These are phyloP conservation scores for Rhynchosporium secalis DNA, from an alignment of 2,329 filamentous ascomycete species.

Conservation along the genomic window DNA sequence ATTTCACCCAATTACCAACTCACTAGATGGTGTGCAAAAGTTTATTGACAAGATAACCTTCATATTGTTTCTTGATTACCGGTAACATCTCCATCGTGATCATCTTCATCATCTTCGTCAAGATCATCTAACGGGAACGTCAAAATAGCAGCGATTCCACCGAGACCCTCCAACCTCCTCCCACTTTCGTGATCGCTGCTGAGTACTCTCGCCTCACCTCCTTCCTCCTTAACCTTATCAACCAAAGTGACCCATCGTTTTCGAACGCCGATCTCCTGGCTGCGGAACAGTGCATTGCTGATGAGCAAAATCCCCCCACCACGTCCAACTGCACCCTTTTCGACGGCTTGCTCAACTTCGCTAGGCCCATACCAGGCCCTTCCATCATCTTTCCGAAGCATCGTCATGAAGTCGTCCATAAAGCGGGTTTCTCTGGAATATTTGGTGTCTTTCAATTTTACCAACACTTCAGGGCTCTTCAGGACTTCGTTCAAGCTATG, in stretches of 20 bases:
- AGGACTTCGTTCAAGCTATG: slow-evolving; percentile 88
- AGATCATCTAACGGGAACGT: slow-evolving; percentile 85
- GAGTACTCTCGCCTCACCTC: slow-evolving; percentile 84
- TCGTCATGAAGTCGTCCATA: slow-evolving; percentile 80
- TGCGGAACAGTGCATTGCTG: slow-evolving; percentile 84
- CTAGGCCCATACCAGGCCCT: slow-evolving; percentile 86
- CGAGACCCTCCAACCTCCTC: slow-evolving; percentile 76
- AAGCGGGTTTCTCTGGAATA: slow-evolving; percentile 80
- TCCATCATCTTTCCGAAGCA: slow-evolving; percentile 80
- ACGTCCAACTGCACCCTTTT: slow-evolving; percentile 82
- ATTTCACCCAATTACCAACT: neutral
- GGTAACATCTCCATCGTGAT: slow-evolving; percentile 35
- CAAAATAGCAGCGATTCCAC: slow-evolving; percentile 84
- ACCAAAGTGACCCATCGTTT: slow-evolving; percentile 83
- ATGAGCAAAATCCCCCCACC: slow-evolving; percentile 84
- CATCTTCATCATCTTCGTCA: slow-evolving; percentile 61
- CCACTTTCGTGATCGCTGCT: slow-evolving; percentile 96
- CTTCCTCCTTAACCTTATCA: slow-evolving; percentile 82
- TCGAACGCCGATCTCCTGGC: slow-evolving; percentile 72
- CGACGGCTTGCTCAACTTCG: slow-evolving; percentile 80
- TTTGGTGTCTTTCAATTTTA: slow-evolving; percentile 80
- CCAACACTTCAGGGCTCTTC: slow-evolving; percentile 74
- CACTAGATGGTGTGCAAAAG: neutral
- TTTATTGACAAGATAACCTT: neutral
- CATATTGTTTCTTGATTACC: slow-evolving; percentile 20